phyloP scores from a whole-genome alignment of 345 rosid species.

The Clausena lansium region DNA sequence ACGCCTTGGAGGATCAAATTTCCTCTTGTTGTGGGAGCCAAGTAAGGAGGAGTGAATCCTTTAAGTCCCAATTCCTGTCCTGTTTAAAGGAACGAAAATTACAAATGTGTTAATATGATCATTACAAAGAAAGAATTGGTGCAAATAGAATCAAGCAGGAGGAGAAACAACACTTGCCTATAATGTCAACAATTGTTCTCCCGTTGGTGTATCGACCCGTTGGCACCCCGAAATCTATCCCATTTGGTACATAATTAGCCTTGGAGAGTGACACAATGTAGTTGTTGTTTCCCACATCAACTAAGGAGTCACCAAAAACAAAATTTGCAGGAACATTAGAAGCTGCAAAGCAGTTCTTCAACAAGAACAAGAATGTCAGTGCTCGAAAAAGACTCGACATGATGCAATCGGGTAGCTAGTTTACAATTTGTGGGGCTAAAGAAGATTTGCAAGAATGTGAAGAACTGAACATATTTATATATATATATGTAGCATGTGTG shows the following conservation, averaged over 20 bases:
- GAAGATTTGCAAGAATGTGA: not conserved
- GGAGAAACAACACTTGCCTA: constrained; percentile 37
- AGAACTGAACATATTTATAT: not conserved
- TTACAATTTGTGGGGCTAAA: not conserved
- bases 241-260: constrained; percentile 64
- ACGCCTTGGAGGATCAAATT: constrained; percentile 54
- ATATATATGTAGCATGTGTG: too few relatives aligned
- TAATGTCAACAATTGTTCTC: constrained; percentile 68
- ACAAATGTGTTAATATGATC: not conserved
- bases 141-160: not conserved
- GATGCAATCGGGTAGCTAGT: not conserved
- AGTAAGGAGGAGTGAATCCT: constrained; percentile 59
- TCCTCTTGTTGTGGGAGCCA: constrained; percentile 67
- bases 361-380: constrained; percentile 12
- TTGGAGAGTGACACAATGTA: constrained; percentile 61
- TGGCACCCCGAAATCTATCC: constrained; percentile 69
- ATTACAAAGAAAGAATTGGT: not conserved
- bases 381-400: constrained; percentile 14
- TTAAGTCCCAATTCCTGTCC: constrained; percentile 45
- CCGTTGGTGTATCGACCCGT: constrained; percentile 84
- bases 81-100: constrained; percentile 10
- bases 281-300: constrained; percentile 79
- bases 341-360: constrained; percentile 18
- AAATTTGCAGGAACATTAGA: constrained; percentile 42
- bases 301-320: constrained; percentile 76